A percentile compares a stretch with the other conserved stretches of the same genome.
phyloP scores from a whole-genome alignment of 108 stramenopile genomes.

The Skeletonema marinoi region DNA sequence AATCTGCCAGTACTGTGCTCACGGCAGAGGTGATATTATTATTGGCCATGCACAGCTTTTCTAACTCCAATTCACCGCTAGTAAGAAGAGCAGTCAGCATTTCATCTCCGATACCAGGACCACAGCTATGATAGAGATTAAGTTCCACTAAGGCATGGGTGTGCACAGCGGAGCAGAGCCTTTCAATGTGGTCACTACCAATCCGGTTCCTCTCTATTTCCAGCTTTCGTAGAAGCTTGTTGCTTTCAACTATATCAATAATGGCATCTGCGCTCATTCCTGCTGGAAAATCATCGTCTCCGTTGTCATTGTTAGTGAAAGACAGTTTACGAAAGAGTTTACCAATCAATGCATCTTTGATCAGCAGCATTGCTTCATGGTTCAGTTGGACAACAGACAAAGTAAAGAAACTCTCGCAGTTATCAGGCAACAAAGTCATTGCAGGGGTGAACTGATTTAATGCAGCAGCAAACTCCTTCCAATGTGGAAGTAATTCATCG shows the following conservation, averaged over 20 bases:
- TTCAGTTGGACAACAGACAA: not conserved
- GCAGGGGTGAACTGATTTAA: not conserved
- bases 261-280: not conserved
- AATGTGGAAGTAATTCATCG: not conserved
- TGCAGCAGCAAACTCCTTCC: conserved; percentile 1
- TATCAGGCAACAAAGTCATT: not conserved
- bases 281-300: no score
- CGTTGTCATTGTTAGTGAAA: no score
- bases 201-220: not conserved
- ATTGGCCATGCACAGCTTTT: no score
- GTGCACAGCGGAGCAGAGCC: not conserved
- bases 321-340: no score
- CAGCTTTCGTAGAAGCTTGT: not conserved
- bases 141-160: not conserved
- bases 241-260: not conserved
- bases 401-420: not conserved
- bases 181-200: not conserved
- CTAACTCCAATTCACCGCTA: not conserved
- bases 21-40: not conserved
- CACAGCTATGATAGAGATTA: not conserved
- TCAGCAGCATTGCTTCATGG: not conserved
- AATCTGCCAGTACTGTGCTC: not conserved
- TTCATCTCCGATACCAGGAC: not conserved
- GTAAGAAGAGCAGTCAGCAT: not conserved
- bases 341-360: not conserved